Conservation (phyloP, 176 grass and related monocot species). For the Oryza australiensis region DNA sequence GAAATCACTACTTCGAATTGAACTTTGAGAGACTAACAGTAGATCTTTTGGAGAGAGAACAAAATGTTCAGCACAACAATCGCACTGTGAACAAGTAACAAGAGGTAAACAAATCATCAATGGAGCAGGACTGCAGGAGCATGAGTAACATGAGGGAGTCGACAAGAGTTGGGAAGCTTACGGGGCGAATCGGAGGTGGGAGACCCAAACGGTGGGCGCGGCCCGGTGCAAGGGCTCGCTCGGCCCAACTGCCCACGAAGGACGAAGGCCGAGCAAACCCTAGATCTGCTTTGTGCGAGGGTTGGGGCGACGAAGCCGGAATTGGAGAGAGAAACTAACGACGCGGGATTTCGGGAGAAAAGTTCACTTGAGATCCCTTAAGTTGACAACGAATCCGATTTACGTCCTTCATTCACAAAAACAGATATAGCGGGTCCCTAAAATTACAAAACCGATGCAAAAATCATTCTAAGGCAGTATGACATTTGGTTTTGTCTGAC, state of each 20-base stretch:
- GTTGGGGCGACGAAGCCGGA: not conserved
- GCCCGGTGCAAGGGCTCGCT: slow-evolving; percentile 34
- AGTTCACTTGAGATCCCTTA: too few relatives aligned
- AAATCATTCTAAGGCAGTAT: too few relatives aligned
- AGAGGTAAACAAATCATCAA: too few relatives aligned
- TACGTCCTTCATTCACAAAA: too few relatives aligned
- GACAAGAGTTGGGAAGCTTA: slow-evolving; percentile 35
- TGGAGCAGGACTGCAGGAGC: not conserved
- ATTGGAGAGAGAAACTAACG: not conserved
- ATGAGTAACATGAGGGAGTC: not conserved
- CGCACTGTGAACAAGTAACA: not conserved
- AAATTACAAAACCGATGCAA: too few relatives aligned
- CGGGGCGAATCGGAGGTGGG: not conserved
- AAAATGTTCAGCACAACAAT: not conserved
- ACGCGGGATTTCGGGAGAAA: too few relatives aligned
- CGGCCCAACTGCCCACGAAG: slow-evolving; percentile 42
- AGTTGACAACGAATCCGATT: too few relatives aligned
- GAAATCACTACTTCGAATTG: not conserved
- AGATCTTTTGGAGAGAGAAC: not conserved
- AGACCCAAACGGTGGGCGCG: slow-evolving; percentile 33
- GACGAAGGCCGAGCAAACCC: slow-evolving; percentile 54
- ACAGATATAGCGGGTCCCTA: too few relatives aligned
- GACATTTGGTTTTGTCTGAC: too few relatives aligned
- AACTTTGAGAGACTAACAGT: not conserved
- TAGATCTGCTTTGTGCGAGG: slow-evolving; percentile 5